These are phyloP conservation scores for Albatrellus sp. DNA, from an alignment of 1,284 basidiomycete genomes.

Conservation along the genomic window DNA sequence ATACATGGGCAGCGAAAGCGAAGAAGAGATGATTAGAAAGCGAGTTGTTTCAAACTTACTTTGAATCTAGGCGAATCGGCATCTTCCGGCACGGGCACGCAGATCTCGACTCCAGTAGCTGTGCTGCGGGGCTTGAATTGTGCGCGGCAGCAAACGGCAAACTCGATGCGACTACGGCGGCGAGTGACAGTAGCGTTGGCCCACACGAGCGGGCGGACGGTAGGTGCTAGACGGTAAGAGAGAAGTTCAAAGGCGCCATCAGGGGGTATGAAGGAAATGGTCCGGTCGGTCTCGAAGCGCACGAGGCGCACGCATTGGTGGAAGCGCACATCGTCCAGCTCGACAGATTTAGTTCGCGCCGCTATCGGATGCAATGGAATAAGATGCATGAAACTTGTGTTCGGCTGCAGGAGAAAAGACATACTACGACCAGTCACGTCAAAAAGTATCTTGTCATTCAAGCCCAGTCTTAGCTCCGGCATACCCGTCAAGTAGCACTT, in stretches of 20 bases:
- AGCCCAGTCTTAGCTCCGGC: slow-evolving; percentile 91
- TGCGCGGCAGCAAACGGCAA: slow-evolving; percentile 96
- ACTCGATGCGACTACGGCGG: slow-evolving; percentile 92
- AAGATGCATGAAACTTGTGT: not conserved
- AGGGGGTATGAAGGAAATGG: slow-evolving; percentile 98
- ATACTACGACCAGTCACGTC: slow-evolving; percentile 79
- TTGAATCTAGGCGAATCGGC: slow-evolving; percentile 97
- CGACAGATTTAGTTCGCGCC: slow-evolving; percentile 92
- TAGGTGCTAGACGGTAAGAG: slow-evolving; percentile 91
- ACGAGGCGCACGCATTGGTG: slow-evolving; percentile 99
- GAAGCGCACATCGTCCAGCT: slow-evolving; percentile 99
- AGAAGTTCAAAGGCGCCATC: slow-evolving; percentile 99
- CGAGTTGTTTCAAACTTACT: slow-evolving; percentile 24
- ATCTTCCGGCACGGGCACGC: slow-evolving; percentile 96
- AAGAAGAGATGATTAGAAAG: not conserved
- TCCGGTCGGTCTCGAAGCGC: slow-evolving; percentile 97
- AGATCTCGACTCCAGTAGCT: slow-evolving; percentile 98
- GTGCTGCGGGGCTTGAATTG: slow-evolving; percentile 96
- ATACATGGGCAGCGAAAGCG: not conserved
- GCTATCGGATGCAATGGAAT: slow-evolving; percentile 31
- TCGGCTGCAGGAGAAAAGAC: slow-evolving; percentile 18
- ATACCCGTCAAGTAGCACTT: slow-evolving; percentile 99
- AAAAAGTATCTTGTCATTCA: slow-evolving; percentile 86
- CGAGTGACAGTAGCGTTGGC: slow-evolving; percentile 95
- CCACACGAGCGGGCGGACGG: slow-evolving; percentile 97